A percentile compares a stretch with the other conserved stretches of the same genome.
Evolutionary conservation across 441 rosid species (phyloP).

Genomic region (Rhodomyrtus psidioides): DNA sequence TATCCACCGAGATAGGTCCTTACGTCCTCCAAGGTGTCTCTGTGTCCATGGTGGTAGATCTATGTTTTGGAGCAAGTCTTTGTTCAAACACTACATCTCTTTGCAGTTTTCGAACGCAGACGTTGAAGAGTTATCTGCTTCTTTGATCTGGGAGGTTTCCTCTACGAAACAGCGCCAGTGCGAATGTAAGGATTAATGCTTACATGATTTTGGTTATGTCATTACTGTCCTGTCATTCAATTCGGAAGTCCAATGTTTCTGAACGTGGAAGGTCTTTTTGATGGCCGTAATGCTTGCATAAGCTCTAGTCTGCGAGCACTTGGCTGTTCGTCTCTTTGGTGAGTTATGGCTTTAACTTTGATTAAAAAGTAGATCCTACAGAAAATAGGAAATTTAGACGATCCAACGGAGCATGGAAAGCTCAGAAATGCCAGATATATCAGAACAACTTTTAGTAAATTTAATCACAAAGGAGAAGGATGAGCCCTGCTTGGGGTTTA

Average conservation of each 20-base stretch:
- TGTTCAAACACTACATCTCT: not conserved
- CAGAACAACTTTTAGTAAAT: not conserved
- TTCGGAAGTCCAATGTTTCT: not conserved
- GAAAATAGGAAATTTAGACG: not conserved
- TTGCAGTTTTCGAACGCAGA: not conserved
- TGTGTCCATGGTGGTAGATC: not conserved
- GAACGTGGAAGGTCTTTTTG: not conserved
- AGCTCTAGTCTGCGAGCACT: not conserved
- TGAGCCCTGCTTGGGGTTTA: not conserved
- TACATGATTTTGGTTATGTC: not conserved
- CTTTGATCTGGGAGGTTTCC: not conserved
- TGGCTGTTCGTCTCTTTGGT: not conserved
- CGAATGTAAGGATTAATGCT: not conserved
- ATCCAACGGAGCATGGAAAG: not conserved
- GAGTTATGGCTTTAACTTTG: not conserved
- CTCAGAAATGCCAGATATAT: not conserved
- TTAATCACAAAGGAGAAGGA: not conserved
- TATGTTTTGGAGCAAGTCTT: not conserved
- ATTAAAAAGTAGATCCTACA: not conserved
- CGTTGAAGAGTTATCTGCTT: not conserved
- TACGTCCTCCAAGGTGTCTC: not conserved
- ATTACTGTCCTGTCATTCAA: not conserved
- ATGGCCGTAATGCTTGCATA: not conserved
- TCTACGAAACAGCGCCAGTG: not conserved
- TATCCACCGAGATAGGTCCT: not conserved